These are phyloP conservation scores for Chlorella variabilis DNA, from an alignment of 163 green algal genomes.

Conservation along the genomic window DNA sequence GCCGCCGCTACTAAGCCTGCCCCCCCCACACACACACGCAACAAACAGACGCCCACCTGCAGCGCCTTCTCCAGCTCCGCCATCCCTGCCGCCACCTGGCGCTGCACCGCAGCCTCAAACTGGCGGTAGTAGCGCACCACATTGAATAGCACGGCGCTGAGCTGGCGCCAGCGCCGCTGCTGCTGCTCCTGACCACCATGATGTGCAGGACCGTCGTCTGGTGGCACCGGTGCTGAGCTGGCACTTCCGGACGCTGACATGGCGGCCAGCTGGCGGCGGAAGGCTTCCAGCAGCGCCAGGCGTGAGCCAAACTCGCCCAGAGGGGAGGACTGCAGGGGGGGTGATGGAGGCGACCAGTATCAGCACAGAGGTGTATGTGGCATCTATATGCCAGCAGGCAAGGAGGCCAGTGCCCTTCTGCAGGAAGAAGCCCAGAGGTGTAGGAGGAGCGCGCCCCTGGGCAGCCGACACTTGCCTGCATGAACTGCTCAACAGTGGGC, in stretches of 20 bases:
- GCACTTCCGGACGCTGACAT: background rate
- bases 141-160: slow-evolving; percentile 69
- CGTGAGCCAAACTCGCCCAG: slow-evolving; percentile 85
- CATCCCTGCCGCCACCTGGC: slow-evolving; percentile 58
- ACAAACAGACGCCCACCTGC: slow-evolving; percentile 37
- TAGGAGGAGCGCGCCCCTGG: no score
- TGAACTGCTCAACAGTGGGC: slow-evolving; percentile 84
- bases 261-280: slow-evolving; percentile 67
- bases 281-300: slow-evolving; percentile 83
- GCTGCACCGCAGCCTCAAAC: slow-evolving; percentile 68
- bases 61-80: slow-evolving; percentile 88
- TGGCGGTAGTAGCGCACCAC: slow-evolving; percentile 84
- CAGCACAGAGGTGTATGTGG: no score
- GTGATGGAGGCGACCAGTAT: no score
- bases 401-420: background rate
- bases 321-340: slow-evolving; percentile 72
- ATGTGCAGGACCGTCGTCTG: background rate
- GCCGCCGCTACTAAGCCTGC: no score
- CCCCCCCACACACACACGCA: no score
- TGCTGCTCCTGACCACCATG: background rate
- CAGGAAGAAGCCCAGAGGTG: no score
- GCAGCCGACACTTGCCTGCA: slow-evolving; percentile 48
- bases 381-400: background rate
- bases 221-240: background rate
- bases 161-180: background rate